Base-by-base conservation (phyloP, 2,329 filamentous ascomycete genomes). In the Pezicula rhizophila region DNA sequence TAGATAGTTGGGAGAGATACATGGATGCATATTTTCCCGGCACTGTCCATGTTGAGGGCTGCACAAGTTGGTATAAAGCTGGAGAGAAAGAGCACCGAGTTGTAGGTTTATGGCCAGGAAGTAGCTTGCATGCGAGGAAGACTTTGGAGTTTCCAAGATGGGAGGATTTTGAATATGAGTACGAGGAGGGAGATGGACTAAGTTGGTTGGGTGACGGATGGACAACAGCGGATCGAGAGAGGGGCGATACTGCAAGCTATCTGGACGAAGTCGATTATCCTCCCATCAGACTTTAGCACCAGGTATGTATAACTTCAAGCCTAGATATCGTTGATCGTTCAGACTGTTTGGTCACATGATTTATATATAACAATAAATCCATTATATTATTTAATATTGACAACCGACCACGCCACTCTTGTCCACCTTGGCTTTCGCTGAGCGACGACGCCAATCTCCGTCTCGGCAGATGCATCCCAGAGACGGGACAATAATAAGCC, bases 21-120 rank as follows among this genome's bases (percentile, higher is more conserved):
- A 71, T 70, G 25, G 73, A 79, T 52, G 73, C 73, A 1, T 79
- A 77, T 59, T 79, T 78, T 57, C 62, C 66, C 0, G 71, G 64
- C n/a, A 79, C 75, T 0, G 75, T 78, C 1, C 60, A 83, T 47
- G 71, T 74, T 0, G 78, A 83, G 46, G 76, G 78, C 51, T 88
- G 84, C 62, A 79, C 76, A 37, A 84, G 79, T 0, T 88, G 84
- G 84, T 85, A 85, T 54, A 87, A 87, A 50, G 40, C 40, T 26
- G 40, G 40, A 11, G 18, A 42, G 40, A 79, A 83, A 10, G 79
- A 79, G 0, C 15, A 38, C 18, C 18, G 23, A 12, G 35, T 46
- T 8, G 35, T 46, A 11, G 44, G 44, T 4, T 20, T 46, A 11
- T 46, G 83, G 77, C 84, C 84, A 0, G 83, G 83, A 0, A 84